These are phyloP conservation scores for Mitragyna speciosa DNA, from an alignment of 257 asterid genomes.

Conservation along the genomic window DNA sequence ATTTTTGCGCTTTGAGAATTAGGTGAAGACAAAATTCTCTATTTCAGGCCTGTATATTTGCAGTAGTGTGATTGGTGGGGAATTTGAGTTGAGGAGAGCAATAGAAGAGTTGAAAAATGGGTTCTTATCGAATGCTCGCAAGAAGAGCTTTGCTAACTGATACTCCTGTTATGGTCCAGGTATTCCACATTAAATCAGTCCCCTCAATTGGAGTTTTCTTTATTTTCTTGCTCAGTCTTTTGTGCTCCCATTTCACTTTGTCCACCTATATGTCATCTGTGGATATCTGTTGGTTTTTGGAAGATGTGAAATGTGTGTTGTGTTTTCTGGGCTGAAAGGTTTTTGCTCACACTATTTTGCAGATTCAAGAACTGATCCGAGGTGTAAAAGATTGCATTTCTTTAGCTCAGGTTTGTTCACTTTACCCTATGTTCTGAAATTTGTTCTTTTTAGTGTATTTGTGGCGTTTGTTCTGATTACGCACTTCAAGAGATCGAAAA, in stretches of 20 bases:
- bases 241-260: constrained; percentile 6
- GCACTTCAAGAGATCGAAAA: constrained; percentile 41
- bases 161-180: constrained; percentile 95
- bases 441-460: constrained; percentile 16
- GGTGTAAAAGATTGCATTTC: constrained; percentile 75
- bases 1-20: background rate
- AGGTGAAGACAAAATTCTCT: constrained; percentile 1
- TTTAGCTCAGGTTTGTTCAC: constrained; percentile 92
- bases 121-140: constrained; percentile 73
- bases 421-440: constrained; percentile 37
- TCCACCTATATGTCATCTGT: constrained; percentile 1
- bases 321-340: constrained; percentile 2
- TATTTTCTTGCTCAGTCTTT: constrained; percentile 10
- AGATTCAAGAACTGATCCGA: constrained; percentile 89
- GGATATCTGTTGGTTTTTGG: constrained; percentile 19
- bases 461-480: constrained; percentile 20
- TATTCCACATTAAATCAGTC: constrained; percentile 24
- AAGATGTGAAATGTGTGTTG: constrained; percentile 9
- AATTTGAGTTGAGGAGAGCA: background rate
- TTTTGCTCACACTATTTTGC: constrained; percentile 29
- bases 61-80: background rate
- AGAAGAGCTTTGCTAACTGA: constrained; percentile 80
- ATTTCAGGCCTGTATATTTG: background rate
- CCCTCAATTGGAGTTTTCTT: constrained; percentile 14
- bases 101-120: constrained; percentile 49